Evolutionary conservation across 192 early-diverging fungal genomes (phyloP), one percentile per base, ranked within the genome.

Genomic region (Coemansia biformis): DNA sequence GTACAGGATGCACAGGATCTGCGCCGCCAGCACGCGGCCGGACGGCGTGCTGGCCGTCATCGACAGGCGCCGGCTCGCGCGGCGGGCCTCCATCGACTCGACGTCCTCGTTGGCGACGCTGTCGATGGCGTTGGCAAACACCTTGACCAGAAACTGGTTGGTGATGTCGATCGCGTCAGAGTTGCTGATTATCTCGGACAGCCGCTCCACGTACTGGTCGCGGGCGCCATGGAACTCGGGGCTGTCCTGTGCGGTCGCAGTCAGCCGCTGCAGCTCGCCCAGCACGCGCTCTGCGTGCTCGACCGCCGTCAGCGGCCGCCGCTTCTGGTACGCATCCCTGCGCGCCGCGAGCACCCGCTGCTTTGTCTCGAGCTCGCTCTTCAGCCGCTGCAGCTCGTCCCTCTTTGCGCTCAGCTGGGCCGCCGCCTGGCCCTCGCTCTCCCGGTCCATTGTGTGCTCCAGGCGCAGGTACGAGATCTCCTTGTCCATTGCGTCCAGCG

Each of bases 1-100:
- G 34, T 74, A 74, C 42, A 74, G 54, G 18, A 66, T 48, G 50
- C 70, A 74, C 29, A 74, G 59, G 37, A 74, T 54, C 59, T 74
- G 70, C 6, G 70, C 70, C 9, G 63, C 53, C 31, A 74, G 57
- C 35, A 66, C 59, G 1, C 70, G 57, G 17, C 63, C 63, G 2
- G 57, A 54, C 14, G 70, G 63, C 37, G 70, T 66, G 3, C 16
- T 38, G 4, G 52, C 45, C 5, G 63, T 51, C 53, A 63, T 57
- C 3, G 70, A 74, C 36, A 74, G 59, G 10, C 70, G 48, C 21
- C 70, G 57, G 41, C 70, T 74, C 5, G 55, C 55, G 12, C 70
- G 52, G 0, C 68, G 51, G 4, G 56, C 68, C 43, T 72, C 68
- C 21, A 56, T 52, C 24, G 61, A 50, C 15, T 64, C 68, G 23